These are phyloP conservation scores for Monoraphidium neglectum DNA, from an alignment of 139 green algal genomes.

Conservation along the genomic window DNA sequence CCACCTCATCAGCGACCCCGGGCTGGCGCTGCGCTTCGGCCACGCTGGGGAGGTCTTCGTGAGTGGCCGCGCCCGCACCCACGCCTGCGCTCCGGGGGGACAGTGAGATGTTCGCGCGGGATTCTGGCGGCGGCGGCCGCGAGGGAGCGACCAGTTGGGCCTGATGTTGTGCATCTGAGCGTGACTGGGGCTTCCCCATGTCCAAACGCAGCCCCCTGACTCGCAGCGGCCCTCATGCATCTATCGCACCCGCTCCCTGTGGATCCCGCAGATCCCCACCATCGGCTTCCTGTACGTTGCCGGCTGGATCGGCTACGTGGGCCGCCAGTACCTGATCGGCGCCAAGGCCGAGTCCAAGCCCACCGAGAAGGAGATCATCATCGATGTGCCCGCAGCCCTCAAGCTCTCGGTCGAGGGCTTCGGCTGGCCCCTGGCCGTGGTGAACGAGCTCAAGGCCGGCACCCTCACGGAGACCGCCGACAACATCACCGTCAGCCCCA, in stretches of 20 bases:
- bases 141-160: too few relatives aligned
- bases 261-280: conserved; percentile 80
- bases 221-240: too few relatives aligned
- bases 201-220: too few relatives aligned
- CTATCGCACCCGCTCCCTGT: too few relatives aligned
- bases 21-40: conserved; percentile 88
- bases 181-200: too few relatives aligned
- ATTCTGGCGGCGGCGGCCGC: too few relatives aligned
- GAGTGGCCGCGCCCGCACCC: conserved; percentile 46
- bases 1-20: conserved; percentile 98
- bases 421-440: conserved; percentile 79
- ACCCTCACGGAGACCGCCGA: conserved; percentile 80
- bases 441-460: conserved; percentile 76
- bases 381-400: conserved; percentile 91
- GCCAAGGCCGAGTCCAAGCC: conserved; percentile 51
- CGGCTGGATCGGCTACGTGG: conserved; percentile 95
- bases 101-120: too few relatives aligned
- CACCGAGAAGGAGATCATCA: conserved; percentile 98
- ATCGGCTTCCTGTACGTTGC: conserved; percentile 98
- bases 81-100: too few relatives aligned
- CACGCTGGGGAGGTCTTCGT: conserved; percentile 95
- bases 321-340: conserved; percentile 88
- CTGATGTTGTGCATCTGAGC: too few relatives aligned
- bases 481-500: conserved; percentile 95
- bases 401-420: conserved; percentile 67